phyloP scores from a whole-genome alignment of 129 eudicot genomes.

The Ambrosia artemisiifolia region DNA sequence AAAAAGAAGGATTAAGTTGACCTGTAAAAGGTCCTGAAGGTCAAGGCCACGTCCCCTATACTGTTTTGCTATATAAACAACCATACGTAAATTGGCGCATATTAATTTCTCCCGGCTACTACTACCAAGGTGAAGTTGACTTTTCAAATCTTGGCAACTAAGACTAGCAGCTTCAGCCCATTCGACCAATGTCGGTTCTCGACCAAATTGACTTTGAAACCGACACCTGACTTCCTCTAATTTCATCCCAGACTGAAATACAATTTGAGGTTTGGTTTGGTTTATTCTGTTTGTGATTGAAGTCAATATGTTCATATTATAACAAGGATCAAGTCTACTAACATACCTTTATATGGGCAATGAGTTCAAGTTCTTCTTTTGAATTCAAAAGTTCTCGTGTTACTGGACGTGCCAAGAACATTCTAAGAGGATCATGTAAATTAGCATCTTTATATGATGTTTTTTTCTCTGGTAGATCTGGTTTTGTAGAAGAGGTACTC shows the following conservation, averaged over 20 bases:
- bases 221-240: slow-evolving; percentile 57
- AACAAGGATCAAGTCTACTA: not conserved
- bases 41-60: slow-evolving; percentile 81
- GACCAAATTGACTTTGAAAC: slow-evolving; percentile 56
- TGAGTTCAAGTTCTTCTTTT: slow-evolving; percentile 68
- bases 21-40: slow-evolving; percentile 90
- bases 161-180: slow-evolving; percentile 77
- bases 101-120: slow-evolving; percentile 74
- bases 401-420: slow-evolving; percentile 64
- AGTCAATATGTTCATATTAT: not conserved
- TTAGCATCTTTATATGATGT: slow-evolving; percentile 40
- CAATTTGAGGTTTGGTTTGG: not conserved
- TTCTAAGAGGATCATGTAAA: slow-evolving; percentile 63
- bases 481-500: slow-evolving; percentile 28
- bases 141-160: slow-evolving; percentile 50
- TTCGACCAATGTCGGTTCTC: slow-evolving; percentile 85
- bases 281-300: not conserved
- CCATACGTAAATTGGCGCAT: slow-evolving; percentile 86
- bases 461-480: slow-evolving; percentile 25
- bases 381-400: slow-evolving; percentile 66
- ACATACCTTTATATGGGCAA: slow-evolving; percentile 68
- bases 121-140: slow-evolving; percentile 49
- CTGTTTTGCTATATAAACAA: slow-evolving; percentile 85
- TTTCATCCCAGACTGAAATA: slow-evolving; percentile 50
- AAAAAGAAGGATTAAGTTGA: slow-evolving; percentile 24